Percentiles rank a stretch among this genome's conserved stretches.
Evolutionary conservation across 192 early-diverging fungal species (phyloP).

Genomic region (Lobulomyces angularis): DNA sequence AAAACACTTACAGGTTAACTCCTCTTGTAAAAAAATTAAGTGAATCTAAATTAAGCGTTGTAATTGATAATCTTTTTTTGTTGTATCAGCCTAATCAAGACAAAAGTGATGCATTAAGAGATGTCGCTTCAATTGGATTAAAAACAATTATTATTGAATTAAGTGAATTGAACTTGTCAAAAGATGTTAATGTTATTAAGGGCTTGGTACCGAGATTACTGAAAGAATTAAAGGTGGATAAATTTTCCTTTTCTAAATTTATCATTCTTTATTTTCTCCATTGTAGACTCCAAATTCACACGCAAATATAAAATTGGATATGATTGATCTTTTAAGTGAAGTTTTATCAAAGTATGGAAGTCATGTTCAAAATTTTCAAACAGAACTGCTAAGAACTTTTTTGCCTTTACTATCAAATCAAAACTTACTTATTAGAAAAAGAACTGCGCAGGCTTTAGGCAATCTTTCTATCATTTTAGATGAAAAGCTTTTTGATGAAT

Average conservation of each 20-base stretch:
- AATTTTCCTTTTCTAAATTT: no score
- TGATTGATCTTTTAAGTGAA: conserved; percentile 63
- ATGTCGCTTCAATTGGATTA: conserved; percentile 71
- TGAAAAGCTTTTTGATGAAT: conserved; percentile 58
- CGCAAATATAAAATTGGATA: conserved; percentile 47
- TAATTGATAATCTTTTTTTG: conserved; percentile 59
- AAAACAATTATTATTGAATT: conserved; percentile 73
- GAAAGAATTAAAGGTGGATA: conserved; percentile 38
- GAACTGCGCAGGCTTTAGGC: conserved; percentile 57
- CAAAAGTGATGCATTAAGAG: conserved; percentile 54
- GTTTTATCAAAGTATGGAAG: conserved; percentile 56
- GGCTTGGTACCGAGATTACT: conserved; percentile 60
- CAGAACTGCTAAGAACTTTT: conserved; percentile 49
- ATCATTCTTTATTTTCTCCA: conserved; percentile 3
- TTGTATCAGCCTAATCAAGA: no score
- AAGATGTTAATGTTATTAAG: conserved; percentile 39
- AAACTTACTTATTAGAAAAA: conserved; percentile 64
- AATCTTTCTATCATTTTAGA: conserved; percentile 48
- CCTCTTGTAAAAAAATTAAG: conserved; percentile 65
- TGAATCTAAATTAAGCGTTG: conserved; percentile 51
- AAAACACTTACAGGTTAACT: conserved; percentile 39
- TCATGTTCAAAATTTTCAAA: conserved; percentile 25
- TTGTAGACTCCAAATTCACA: conserved; percentile 1
- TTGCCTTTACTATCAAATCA: conserved; percentile 55
- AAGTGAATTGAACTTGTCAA: conserved; percentile 21